Percentiles rank a stretch among this genome's conserved stretches.
These are phyloP conservation scores for Dactylellina sp. DNA, from an alignment of 2,329 filamentous ascomycete genomes.

Conservation along the genomic window DNA sequence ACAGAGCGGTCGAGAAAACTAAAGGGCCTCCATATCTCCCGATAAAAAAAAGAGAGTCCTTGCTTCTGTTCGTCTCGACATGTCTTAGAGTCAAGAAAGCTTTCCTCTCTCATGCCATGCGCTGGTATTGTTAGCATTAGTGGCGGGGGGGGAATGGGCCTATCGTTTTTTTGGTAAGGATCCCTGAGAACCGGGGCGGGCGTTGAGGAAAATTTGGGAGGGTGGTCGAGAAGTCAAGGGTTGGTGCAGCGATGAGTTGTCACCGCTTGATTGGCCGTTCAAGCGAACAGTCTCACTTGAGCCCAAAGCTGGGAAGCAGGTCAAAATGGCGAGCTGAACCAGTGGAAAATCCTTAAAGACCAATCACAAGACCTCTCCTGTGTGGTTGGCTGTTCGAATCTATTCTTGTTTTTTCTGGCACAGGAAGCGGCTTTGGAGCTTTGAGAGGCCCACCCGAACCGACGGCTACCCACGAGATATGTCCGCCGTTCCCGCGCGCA, in stretches of 20 bases:
- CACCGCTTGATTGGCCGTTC: slow-evolving; percentile 56
- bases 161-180: slow-evolving; percentile 43
- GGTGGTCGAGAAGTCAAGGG: slow-evolving; percentile 51
- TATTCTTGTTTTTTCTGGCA: slow-evolving; percentile 30
- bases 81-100: slow-evolving; percentile 10
- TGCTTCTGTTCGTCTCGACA: slow-evolving; percentile 7
- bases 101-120: slow-evolving; percentile 26
- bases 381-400: slow-evolving; percentile 41
- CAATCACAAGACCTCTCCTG: slow-evolving; percentile 45
- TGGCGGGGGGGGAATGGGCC: slow-evolving; percentile 41
- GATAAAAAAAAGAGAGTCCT: slow-evolving; percentile 18
- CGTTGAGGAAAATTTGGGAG: slow-evolving; percentile 51
- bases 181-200: slow-evolving; percentile 40
- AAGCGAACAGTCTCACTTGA: slow-evolving; percentile 56
- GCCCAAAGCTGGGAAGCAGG: slow-evolving; percentile 36
- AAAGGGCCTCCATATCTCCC: slow-evolving; percentile 34
- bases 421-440: slow-evolving; percentile 32
- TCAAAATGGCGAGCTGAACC: slow-evolving; percentile 28
- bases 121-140: slow-evolving; percentile 36
- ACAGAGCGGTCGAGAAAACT: slow-evolving; percentile 30
- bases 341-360: slow-evolving; percentile 29
- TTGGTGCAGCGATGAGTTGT: slow-evolving; percentile 57
- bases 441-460: slow-evolving; percentile 48
- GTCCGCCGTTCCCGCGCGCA: slow-evolving; percentile 50
- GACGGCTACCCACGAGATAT: slow-evolving; percentile 56